Percentiles rank a stretch among this genome's conserved stretches.
phyloP scores from a whole-genome alignment of 148 eudicot species.

The Fagopyrum homotropicum region DNA sequence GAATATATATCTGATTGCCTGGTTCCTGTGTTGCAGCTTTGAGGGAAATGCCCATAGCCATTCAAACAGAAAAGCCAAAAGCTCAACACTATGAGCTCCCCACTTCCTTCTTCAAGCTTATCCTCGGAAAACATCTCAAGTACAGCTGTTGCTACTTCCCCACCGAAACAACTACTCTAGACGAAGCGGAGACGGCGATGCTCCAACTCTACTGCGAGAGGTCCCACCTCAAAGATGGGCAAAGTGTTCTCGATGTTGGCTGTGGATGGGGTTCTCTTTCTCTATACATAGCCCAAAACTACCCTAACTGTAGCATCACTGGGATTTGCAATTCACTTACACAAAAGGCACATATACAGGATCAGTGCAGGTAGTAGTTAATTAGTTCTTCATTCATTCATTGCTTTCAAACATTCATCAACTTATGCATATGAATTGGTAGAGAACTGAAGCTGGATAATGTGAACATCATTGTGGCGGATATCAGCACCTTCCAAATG shows the following conservation, averaged over 20 bases:
- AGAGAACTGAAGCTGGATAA: conserved; percentile 77
- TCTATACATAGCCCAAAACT: conserved; percentile 69
- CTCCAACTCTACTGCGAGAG: conserved; percentile 79
- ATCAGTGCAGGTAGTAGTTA: conserved; percentile 50
- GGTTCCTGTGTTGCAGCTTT: conserved; percentile 42
- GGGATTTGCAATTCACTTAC: conserved; percentile 93
- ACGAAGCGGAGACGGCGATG: conserved; percentile 90
- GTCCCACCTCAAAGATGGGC: conserved; percentile 71
- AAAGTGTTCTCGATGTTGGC: conserved; percentile 90
- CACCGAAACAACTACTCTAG: conserved; percentile 47
- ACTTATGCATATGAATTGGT: background rate
- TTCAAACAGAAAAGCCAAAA: conserved; percentile 72
- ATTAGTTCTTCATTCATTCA: background rate
- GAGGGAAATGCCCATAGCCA: conserved; percentile 86
- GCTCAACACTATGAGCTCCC: conserved; percentile 93
- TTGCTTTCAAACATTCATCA: background rate
- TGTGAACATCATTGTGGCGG: conserved; percentile 76
- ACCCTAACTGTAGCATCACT: conserved; percentile 62
- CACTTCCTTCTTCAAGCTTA: conserved; percentile 92
- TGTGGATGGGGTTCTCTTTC: conserved; percentile 99
- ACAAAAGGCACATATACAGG: conserved; percentile 75
- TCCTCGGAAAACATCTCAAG: conserved; percentile 79
- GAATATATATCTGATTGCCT: no score
- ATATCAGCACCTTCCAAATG: conserved; percentile 80
- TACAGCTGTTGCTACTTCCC: conserved; percentile 88